Conservation (phyloP, 257 asterid genomes). For the Jasminum sambac region DNA sequence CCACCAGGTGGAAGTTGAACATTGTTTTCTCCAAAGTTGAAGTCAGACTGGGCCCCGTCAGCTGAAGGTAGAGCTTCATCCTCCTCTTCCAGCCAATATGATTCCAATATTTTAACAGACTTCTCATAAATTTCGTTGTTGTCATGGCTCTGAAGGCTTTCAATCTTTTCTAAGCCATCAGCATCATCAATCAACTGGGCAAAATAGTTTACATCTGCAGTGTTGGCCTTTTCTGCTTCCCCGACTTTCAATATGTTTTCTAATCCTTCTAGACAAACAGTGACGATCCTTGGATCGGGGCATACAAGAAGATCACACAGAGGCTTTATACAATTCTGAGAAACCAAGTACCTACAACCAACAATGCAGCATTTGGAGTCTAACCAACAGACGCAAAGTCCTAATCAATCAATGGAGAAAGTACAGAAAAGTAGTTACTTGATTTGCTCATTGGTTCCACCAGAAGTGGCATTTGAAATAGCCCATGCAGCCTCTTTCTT, state of each 20-base stretch:
- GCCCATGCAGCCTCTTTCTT: constrained; percentile 99
- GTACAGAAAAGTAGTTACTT: constrained; percentile 35
- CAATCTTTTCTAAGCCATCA: constrained; percentile 86
- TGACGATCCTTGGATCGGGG: constrained; percentile 88
- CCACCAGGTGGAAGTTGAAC: constrained; percentile 76
- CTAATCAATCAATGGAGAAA: constrained; percentile 1
- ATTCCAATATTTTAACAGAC: constrained; percentile 84
- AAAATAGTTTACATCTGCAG: constrained; percentile 61
- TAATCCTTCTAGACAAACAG: constrained; percentile 84
- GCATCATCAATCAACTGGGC: constrained; percentile 83
- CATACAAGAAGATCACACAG: constrained; percentile 80
- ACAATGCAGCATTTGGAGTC: constrained; percentile 14
- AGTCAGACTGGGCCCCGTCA: constrained; percentile 59
- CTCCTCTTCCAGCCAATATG: constrained; percentile 91
- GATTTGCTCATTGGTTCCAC: constrained; percentile 87
- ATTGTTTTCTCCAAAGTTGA: constrained; percentile 71
- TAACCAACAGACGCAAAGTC: constrained; percentile 10
- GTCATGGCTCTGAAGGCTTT: constrained; percentile 81
- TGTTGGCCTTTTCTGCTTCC: constrained; percentile 67
- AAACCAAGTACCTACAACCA: constrained; percentile 64
- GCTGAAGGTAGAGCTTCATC: constrained; percentile 56
- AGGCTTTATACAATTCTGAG: constrained; percentile 77
- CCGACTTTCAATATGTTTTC: constrained; percentile 93
- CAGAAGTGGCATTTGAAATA: constrained; percentile 91
- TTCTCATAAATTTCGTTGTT: constrained; percentile 89